A percentile compares a stretch with the other conserved stretches of the same genome.
Evolutionary conservation across 805 yeast species (phyloP).

Genomic region (Candida argentea): DNA sequence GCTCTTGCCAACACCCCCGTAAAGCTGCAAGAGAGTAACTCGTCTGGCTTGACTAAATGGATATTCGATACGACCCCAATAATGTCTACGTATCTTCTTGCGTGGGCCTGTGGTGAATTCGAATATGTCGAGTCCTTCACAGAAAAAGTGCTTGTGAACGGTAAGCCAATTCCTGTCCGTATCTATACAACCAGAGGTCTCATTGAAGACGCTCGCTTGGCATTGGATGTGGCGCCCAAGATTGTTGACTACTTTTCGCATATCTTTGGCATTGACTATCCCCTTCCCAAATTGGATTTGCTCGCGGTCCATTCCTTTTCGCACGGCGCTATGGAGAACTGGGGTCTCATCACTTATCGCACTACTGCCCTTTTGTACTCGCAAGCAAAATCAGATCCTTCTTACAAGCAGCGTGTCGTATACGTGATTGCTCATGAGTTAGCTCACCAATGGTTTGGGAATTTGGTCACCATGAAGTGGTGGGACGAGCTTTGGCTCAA

Average conservation of each 20-base stretch:
- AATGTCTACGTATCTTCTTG: slow-evolving; percentile 48
- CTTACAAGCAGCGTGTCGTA: slow-evolving; percentile 61
- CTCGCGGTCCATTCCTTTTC: slow-evolving; percentile 71
- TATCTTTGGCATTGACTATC: slow-evolving; percentile 47
- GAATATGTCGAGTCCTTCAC: slow-evolving; percentile 42
- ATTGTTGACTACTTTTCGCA: slow-evolving; percentile 40
- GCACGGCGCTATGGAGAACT: slow-evolving; percentile 88
- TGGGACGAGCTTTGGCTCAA: slow-evolving; percentile 90
- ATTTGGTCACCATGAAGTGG: slow-evolving; percentile 86
- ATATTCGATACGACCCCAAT: slow-evolving; percentile 38
- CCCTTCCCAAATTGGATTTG: slow-evolving; percentile 73
- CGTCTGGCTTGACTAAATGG: slow-evolving; percentile 14
- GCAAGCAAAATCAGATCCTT: slow-evolving; percentile 34
- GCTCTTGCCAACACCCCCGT: slow-evolving; percentile 43
- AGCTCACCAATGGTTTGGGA: slow-evolving; percentile 91
- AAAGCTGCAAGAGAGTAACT: slow-evolving; percentile 10
- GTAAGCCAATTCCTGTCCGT: slow-evolving; percentile 37
- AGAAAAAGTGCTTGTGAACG: slow-evolving; percentile 22
- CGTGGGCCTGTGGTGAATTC: slow-evolving; percentile 51
- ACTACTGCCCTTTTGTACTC: slow-evolving; percentile 40
- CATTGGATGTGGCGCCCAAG: slow-evolving; percentile 36
- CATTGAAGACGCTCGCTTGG: slow-evolving; percentile 36
- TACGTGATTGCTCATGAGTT: slow-evolving; percentile 80
- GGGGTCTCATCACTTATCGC: slow-evolving; percentile 72
- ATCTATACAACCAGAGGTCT: slow-evolving; percentile 45